Conservation (phyloP, 2,329 filamentous ascomycete genomes). For the Trichophyton benhamiae region DNA sequence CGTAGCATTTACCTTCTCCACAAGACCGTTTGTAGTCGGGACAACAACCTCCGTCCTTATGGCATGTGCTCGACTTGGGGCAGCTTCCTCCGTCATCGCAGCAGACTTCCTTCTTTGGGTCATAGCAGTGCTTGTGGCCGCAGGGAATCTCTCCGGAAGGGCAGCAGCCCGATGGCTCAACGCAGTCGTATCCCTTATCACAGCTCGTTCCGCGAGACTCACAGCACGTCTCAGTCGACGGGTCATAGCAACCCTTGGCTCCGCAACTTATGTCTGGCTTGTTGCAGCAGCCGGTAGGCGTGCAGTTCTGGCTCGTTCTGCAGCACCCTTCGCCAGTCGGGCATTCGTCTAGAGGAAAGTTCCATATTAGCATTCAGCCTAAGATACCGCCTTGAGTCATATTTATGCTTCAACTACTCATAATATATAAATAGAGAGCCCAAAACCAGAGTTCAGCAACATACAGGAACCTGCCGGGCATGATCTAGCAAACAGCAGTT, state of each 20-base stretch:
- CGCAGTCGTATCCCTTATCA: neutral
- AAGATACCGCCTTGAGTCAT: no score
- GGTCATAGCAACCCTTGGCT: neutral
- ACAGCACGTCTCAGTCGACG: neutral
- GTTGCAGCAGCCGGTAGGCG: neutral
- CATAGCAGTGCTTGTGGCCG: neutral
- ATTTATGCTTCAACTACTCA: neutral
- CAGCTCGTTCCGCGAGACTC: neutral
- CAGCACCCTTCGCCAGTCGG: neutral
- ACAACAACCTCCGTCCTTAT: neutral
- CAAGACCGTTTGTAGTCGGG: neutral
- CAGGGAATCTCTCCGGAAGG: neutral
- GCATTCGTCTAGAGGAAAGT: neutral
- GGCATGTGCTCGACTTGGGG: neutral
- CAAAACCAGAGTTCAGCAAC: no score
- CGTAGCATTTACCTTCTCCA: neutral
- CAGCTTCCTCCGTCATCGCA: neutral
- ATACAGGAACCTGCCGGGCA: neutral
- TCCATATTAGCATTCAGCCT: no score
- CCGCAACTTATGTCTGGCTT: neutral
- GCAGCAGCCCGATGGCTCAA: neutral
- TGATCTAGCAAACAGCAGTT: neutral
- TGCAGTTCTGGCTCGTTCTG: neutral
- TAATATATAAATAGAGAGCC: neutral
- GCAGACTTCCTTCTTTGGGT: neutral